phyloP scores from a whole-genome alignment of 2,329 filamentous ascomycete species.

The Colletotrichum orbiculare region DNA sequence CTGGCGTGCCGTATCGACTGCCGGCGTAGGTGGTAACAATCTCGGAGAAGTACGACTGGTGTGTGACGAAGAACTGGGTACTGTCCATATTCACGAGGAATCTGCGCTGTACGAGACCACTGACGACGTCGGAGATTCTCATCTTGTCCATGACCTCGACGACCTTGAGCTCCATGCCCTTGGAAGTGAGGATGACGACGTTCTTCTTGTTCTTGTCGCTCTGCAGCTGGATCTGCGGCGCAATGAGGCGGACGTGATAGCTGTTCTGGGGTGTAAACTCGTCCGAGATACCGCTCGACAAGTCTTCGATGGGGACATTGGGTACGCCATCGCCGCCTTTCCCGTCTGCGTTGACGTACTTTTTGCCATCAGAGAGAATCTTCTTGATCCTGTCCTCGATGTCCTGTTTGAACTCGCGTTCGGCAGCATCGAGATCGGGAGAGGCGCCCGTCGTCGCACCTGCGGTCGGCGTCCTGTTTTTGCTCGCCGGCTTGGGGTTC shows the following conservation, averaged over 20 bases:
- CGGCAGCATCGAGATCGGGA: conserved; percentile 54
- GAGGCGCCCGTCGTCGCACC: conserved; percentile 39
- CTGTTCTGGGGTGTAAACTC: conserved; percentile 93
- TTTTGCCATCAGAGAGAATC: conserved; percentile 84
- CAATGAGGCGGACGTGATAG: conserved; percentile 94
- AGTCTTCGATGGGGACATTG: conserved; percentile 66
- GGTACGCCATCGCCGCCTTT: conserved; percentile 41
- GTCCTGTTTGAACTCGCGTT: conserved; percentile 70
- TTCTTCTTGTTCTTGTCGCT: conserved; percentile 98
- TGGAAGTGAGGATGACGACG: conserved; percentile 95
- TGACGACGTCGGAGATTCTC: conserved; percentile 90
- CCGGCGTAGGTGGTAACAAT: conserved; percentile 94
- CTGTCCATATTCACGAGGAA: conserved; percentile 98
- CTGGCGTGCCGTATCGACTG: conserved; percentile 88
- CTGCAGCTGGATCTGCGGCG: conserved; percentile 96
- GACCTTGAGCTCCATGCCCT: conserved; percentile 98
- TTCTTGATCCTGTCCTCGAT: conserved; percentile 89
- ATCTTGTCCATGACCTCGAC: conserved; percentile 97
- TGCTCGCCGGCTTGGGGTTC: conserved; percentile 42
- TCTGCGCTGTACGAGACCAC: conserved; percentile 91
- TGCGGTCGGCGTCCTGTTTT: conserved; percentile 41
- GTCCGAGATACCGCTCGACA: conserved; percentile 81
- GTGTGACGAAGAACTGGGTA: conserved; percentile 97
- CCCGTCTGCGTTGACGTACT: conserved; percentile 81
- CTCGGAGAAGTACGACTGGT: conserved; percentile 88